phyloP scores from a whole-genome alignment of 345 rosid species.

The Euclidium syriacum region DNA sequence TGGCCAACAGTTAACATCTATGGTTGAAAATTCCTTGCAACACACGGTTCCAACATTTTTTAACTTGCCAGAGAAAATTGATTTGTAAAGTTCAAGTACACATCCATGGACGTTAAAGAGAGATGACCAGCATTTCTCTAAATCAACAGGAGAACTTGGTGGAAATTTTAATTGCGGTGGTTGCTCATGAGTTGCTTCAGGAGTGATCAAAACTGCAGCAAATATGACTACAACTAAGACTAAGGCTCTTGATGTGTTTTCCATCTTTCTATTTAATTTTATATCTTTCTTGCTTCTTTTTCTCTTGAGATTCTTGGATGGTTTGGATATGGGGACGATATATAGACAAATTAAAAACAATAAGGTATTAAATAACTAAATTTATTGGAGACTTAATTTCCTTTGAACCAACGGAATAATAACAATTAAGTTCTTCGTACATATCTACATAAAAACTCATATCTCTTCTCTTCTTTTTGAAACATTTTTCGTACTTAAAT shows the following conservation, averaged over 20 bases:
- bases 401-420: too few relatives aligned
- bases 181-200: neutral
- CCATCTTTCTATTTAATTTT: neutral
- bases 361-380: too few relatives aligned
- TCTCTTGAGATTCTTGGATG: neutral
- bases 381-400: too few relatives aligned
- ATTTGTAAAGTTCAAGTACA: neutral
- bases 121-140: constrained; percentile 12
- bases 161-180: neutral
- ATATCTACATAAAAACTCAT: too few relatives aligned
- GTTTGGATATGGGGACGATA: too few relatives aligned
- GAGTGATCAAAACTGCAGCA: neutral
- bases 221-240: neutral
- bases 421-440: too few relatives aligned
- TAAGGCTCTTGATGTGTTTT: neutral
- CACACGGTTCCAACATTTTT: neutral
- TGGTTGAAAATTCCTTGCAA: neutral
- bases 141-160: neutral
- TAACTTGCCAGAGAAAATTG: neutral
- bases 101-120: constrained; percentile 11
- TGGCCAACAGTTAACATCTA: constrained; percentile 12
- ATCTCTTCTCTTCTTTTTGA: too few relatives aligned
- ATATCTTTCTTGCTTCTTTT: neutral
- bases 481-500: too few relatives aligned
- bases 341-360: too few relatives aligned